Evolutionary conservation across 768 basidiomycete species (phyloP).

Genomic region (Tephrocybe sp.): DNA sequence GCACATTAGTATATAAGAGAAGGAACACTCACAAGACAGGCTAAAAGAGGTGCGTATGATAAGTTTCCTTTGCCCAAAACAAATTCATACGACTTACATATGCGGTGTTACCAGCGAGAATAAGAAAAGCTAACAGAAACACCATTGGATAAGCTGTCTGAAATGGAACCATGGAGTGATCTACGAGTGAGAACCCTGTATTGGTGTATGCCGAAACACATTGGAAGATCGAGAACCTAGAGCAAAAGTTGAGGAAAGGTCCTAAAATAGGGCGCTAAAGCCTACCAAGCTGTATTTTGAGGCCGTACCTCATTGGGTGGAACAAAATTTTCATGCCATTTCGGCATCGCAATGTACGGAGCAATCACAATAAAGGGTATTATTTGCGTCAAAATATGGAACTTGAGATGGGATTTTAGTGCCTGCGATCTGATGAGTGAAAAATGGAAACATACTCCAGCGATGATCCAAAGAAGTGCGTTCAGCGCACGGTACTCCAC

Average conservation of each 20-base stretch:
- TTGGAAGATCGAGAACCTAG: constrained; percentile 87
- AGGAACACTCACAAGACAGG: constrained; percentile 74
- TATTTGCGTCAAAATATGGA: constrained; percentile 72
- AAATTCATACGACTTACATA: constrained; percentile 60
- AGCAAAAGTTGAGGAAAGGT: not conserved
- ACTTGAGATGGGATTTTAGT: constrained; percentile 42
- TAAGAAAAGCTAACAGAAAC: constrained; percentile 63
- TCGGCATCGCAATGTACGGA: constrained; percentile 66
- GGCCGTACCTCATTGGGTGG: constrained; percentile 55
- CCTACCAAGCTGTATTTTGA: constrained; percentile 64
- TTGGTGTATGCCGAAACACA: constrained; percentile 87
- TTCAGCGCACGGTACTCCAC: constrained; percentile 89
- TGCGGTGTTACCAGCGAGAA: constrained; percentile 90
- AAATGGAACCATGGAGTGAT: constrained; percentile 91
- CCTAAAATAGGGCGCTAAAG: not conserved
- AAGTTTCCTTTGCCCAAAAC: not conserved
- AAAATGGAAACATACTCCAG: constrained; percentile 54
- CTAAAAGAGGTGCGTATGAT: constrained; percentile 33
- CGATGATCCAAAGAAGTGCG: constrained; percentile 78
- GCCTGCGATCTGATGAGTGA: not conserved
- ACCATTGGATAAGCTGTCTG: constrained; percentile 84
- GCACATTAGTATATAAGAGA: not conserved
- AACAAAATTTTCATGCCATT: constrained; percentile 60
- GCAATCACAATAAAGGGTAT: constrained; percentile 71
- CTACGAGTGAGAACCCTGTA: constrained; percentile 82